Base-by-base conservation (phyloP, 2,329 filamentous ascomycete genomes). In the Corinectria fuckeliana region DNA sequence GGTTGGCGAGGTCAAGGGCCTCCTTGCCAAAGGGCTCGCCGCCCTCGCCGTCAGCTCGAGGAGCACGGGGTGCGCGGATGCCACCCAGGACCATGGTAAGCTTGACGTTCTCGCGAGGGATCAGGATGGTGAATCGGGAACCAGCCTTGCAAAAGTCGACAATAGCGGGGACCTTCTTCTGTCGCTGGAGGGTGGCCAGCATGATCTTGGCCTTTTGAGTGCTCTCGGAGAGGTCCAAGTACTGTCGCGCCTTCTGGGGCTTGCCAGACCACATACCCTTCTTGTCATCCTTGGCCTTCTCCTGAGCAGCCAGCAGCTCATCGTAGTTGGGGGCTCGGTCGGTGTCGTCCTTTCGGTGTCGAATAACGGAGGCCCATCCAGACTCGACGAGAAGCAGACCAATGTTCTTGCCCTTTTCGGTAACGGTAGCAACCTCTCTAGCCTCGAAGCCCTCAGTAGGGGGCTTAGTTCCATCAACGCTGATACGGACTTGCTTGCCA, bases 81-180 rank as follows among this genome's bases (percentile, higher is more conserved):
- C 95, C 94, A 52, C 91, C 94, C 47, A 99, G 87, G 4, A 99
- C 93, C 74, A 99, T 89, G 2, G 94, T 99, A 61, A 99, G 83
- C 81, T 97, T 98, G 72, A 94, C 89, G 71, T 92, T 93, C 74
- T 99, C 95, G 32, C 93, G 90, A 45, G 95, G 94, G 48, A 99
- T 88, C 9, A 99, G 82, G 32, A 99, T 84, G 23, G 92, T 96
- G 77, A 98, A 99, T 67, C 95, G 88, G 38, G 93, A 96, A 26
- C 91, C 95, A n/a, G 93, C 91, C 79, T 98, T 97, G 81, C 96
- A 95, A 76, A 96, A 99, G 76, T 99, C 95, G 39, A 99, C 93
- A 68, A 99, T 84, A 10, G 91, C 95, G 7, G 95, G 93, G 3
- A 98, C 89, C 77, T 91, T 94, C 82, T 92, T 94, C 76, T 97